phyloP scores from a whole-genome alignment of 2,329 filamentous ascomycete genomes.

The Claviceps digitariae region DNA sequence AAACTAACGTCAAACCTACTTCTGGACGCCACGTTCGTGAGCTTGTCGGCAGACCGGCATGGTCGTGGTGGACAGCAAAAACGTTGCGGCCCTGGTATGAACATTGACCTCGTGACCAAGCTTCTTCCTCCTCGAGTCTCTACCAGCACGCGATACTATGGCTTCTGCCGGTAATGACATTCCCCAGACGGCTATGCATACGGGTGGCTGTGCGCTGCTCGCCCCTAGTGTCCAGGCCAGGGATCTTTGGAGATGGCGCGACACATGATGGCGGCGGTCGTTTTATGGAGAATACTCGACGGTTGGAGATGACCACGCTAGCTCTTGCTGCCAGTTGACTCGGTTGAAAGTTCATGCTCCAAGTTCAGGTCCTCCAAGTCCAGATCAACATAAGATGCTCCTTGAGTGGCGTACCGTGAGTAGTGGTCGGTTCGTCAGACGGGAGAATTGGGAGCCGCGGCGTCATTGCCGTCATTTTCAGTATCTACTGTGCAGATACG shows the following conservation, averaged over 20 bases:
- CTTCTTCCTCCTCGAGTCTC: not conserved
- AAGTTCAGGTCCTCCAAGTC: not conserved
- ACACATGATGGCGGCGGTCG: too few relatives aligned
- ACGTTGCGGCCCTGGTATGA: not conserved
- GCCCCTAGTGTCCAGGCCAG: too few relatives aligned
- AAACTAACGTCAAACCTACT: not conserved
- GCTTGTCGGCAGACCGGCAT: not conserved
- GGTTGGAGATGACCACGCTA: too few relatives aligned
- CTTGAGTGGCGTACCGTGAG: not conserved
- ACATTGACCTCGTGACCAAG: not conserved
- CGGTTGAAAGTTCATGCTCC: too few relatives aligned
- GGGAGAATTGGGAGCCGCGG: too few relatives aligned
- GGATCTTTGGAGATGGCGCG: too few relatives aligned
- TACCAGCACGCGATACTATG: not conserved
- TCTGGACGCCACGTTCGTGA: not conserved
- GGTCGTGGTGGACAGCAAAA: not conserved
- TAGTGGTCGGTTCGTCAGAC: too few relatives aligned
- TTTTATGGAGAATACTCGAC: too few relatives aligned
- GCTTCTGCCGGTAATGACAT: not conserved
- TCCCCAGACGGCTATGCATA: not conserved
- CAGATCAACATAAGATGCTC: not conserved
- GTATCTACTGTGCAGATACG: too few relatives aligned
- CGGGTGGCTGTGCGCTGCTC: too few relatives aligned
- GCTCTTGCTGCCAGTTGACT: too few relatives aligned
- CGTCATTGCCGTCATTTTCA: too few relatives aligned